phyloP scores from a whole-genome alignment of 2,329 filamentous ascomycete species.

The Fusarium caatingaense region DNA sequence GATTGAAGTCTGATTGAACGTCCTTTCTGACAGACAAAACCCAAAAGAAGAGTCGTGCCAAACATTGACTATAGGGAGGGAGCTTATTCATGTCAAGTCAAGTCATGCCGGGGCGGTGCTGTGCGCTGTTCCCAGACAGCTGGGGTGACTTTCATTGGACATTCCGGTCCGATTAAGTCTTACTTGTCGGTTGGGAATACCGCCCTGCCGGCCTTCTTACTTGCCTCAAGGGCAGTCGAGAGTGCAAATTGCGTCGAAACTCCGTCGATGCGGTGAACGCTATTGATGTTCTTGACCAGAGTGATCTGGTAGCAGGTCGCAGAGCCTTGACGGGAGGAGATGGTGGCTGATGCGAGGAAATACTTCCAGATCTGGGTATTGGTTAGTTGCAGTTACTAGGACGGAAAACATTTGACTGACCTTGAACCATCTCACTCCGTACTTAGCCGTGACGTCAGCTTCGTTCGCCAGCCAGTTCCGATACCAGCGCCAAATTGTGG shows the following conservation, averaged over 20 bases:
- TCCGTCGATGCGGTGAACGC: slow-evolving; percentile 4
- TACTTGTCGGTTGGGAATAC: background rate
- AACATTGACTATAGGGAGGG: background rate
- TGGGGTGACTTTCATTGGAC: background rate
- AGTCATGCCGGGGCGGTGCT: background rate
- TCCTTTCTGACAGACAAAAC: background rate
- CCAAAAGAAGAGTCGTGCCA: background rate
- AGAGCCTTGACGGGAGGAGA: slow-evolving; percentile 5
- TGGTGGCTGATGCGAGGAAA: slow-evolving; percentile 9
- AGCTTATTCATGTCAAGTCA: background rate
- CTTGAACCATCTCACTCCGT: slow-evolving; percentile 6
- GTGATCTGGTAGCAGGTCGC: slow-evolving; percentile 10
- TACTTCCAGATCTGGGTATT: slow-evolving; percentile 3
- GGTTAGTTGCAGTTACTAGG: background rate
- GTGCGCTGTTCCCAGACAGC: background rate
- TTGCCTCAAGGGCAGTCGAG: slow-evolving; percentile 3
- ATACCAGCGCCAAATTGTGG: slow-evolving; percentile 10
- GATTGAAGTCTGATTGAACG: background rate
- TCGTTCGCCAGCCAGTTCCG: slow-evolving; percentile 7
- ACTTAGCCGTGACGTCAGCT: slow-evolving; percentile 1
- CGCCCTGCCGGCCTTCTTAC: slow-evolving; percentile 1
- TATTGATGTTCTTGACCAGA: slow-evolving; percentile 4
- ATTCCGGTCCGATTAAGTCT: background rate
- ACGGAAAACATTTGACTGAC: background rate
- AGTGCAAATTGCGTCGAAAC: slow-evolving; percentile 4